phyloP scores from a whole-genome alignment of 2,329 filamentous ascomycete genomes.

The Talaromyces sp. region DNA sequence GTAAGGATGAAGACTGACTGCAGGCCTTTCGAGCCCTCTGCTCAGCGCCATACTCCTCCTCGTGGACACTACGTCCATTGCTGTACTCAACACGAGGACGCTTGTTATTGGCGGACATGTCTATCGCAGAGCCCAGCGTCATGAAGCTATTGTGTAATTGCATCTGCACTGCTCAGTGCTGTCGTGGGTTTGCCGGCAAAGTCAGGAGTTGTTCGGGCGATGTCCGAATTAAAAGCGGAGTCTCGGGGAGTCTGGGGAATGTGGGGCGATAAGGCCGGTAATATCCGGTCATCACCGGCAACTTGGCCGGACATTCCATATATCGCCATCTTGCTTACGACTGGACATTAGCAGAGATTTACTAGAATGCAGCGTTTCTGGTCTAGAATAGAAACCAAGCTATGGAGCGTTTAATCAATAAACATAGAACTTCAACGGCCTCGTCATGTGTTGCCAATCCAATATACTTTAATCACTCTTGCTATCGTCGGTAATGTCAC shows the following conservation, averaged over 20 bases:
- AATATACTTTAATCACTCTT: constrained; percentile 2
- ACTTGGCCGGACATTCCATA: background rate
- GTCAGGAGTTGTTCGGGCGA: constrained; percentile 5
- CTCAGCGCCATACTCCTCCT: constrained; percentile 12
- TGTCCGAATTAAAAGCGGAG: background rate
- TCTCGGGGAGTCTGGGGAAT: background rate
- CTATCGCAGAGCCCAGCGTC: background rate
- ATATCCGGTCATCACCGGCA: constrained; percentile 8
- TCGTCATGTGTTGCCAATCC: constrained; percentile 3
- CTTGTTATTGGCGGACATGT: constrained; percentile 14
- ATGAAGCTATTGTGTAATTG: background rate
- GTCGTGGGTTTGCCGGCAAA: background rate
- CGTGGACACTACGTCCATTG: background rate
- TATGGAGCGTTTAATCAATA: background rate
- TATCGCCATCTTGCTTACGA: background rate
- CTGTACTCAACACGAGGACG: constrained; percentile 6
- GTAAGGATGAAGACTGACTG: constrained; percentile 8
- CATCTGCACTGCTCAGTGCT: background rate
- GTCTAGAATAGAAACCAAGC: background rate
- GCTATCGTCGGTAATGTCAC: constrained; percentile 15
- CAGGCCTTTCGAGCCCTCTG: constrained; percentile 18
- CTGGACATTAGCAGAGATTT: background rate
- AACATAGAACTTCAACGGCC: background rate
- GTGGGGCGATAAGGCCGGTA: background rate
- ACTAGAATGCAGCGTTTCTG: background rate